These are phyloP conservation scores for Xylariaceae sp. DNA, from an alignment of 2,329 filamentous ascomycete genomes.

Conservation along the genomic window DNA sequence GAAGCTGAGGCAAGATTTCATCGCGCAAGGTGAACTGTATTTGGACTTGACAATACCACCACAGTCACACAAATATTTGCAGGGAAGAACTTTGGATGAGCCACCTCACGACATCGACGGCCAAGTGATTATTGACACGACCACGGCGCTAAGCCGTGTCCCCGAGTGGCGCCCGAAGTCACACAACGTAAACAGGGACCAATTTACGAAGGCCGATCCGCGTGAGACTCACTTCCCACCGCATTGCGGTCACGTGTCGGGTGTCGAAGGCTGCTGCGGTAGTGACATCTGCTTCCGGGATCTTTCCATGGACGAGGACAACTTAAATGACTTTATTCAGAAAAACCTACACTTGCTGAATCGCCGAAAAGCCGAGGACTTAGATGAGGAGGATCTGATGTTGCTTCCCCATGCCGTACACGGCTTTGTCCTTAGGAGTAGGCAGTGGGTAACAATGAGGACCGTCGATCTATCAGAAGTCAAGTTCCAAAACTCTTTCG, in stretches of 20 bases:
- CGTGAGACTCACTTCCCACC: neutral
- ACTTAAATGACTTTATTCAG: neutral
- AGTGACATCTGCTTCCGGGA: constrained; percentile 6
- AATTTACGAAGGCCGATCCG: neutral
- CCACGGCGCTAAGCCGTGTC: neutral
- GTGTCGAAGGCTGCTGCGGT: neutral
- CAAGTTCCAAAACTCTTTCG: constrained; percentile 6
- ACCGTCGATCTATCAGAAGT: constrained; percentile 2
- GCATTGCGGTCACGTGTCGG: too few species aligned
- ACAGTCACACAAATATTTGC: constrained; percentile 2
- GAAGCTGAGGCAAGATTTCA: neutral
- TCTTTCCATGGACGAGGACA: neutral
- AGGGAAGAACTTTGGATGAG: constrained; percentile 4
- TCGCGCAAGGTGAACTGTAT: constrained; percentile 3
- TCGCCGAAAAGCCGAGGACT: neutral
- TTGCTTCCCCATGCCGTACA: constrained; percentile 2
- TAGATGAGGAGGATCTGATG: constrained; percentile 8
- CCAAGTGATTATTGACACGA: constrained; percentile 10
- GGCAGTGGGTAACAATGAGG: constrained; percentile 6
- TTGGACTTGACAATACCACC: constrained; percentile 1
- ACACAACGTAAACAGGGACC: neutral
- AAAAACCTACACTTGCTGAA: neutral
- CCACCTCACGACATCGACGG: constrained; percentile 9
- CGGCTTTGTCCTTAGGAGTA: constrained; percentile 7
- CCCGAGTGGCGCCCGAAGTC: neutral